Evolutionary conservation across 257 asterid species (phyloP).

Genomic region (Ilex asprella): DNA sequence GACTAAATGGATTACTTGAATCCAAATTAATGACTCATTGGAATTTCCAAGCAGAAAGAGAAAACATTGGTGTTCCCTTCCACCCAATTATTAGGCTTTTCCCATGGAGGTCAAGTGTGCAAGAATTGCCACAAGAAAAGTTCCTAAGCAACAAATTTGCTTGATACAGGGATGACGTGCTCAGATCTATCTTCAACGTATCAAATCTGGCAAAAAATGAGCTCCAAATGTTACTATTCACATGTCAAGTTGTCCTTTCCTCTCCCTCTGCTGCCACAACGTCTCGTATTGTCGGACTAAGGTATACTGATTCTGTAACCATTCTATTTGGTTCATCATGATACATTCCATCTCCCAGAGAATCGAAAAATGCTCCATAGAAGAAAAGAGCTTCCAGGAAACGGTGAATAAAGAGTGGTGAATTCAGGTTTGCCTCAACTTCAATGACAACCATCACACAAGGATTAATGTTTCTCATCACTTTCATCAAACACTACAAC

Average conservation of each 20-base stretch:
- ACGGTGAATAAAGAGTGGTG: constrained; percentile 21
- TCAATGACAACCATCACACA: constrained; percentile 13
- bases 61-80: neutral
- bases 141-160: neutral
- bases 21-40: neutral
- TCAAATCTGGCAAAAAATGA: neutral
- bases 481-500: constrained; percentile 15
- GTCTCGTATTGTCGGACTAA: constrained; percentile 17
- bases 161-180: neutral
- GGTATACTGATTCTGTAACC: constrained; percentile 12
- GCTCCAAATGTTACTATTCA: neutral
- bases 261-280: constrained; percentile 25
- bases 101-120: neutral
- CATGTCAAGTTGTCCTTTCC: constrained; percentile 1
- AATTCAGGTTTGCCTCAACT: constrained; percentile 19
- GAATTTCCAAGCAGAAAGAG: constrained; percentile 1
- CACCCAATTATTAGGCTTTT: neutral
- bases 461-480: constrained; percentile 18
- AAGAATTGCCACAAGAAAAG: constrained; percentile 1
- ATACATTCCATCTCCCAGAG: constrained; percentile 19
- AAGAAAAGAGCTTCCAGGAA: constrained; percentile 30
- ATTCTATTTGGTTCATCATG: constrained; percentile 12
- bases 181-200: neutral
- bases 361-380: constrained; percentile 28
- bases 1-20: too few relatives aligned